Percentiles rank a stretch among this genome's conserved stretches.
phyloP scores from a whole-genome alignment of 2,329 filamentous ascomycete species.

The Celoporthe dispersa region DNA sequence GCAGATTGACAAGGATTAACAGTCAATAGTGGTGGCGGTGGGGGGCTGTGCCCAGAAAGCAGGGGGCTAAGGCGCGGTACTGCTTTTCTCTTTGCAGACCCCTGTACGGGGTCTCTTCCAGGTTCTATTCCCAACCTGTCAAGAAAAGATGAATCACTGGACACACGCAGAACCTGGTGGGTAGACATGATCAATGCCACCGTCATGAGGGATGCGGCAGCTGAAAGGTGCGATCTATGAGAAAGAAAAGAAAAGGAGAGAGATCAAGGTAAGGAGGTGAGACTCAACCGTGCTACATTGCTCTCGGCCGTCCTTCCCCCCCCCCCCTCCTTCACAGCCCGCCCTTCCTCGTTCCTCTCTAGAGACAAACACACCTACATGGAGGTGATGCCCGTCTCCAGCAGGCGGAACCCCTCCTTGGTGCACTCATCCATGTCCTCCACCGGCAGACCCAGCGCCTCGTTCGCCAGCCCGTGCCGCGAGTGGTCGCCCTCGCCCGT shows the following conservation, averaged over 20 bases:
- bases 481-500: constrained; percentile 45
- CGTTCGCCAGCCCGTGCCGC: constrained; percentile 51
- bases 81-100: neutral
- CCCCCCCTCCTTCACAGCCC: neutral
- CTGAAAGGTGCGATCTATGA: too few species aligned
- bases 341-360: too few species aligned
- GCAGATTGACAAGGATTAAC: neutral
- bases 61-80: neutral
- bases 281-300: too few species aligned
- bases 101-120: neutral
- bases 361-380: too few species aligned
- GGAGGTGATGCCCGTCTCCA: constrained; percentile 32
- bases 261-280: too few species aligned
- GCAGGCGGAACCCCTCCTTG: constrained; percentile 51
- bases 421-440: constrained; percentile 64
- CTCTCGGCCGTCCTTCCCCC: neutral
- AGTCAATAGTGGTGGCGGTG: too few species aligned
- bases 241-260: too few species aligned
- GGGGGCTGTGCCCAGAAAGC: neutral
- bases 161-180: too few species aligned
- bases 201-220: too few species aligned
- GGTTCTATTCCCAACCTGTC: too few species aligned
- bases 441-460: constrained; percentile 56
- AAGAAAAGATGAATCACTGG: too few species aligned
- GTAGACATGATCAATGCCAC: too few species aligned